These are phyloP conservation scores for Cordyceps fumosorosea DNA, from an alignment of 2,329 filamentous ascomycete species.

Conservation along the genomic window DNA sequence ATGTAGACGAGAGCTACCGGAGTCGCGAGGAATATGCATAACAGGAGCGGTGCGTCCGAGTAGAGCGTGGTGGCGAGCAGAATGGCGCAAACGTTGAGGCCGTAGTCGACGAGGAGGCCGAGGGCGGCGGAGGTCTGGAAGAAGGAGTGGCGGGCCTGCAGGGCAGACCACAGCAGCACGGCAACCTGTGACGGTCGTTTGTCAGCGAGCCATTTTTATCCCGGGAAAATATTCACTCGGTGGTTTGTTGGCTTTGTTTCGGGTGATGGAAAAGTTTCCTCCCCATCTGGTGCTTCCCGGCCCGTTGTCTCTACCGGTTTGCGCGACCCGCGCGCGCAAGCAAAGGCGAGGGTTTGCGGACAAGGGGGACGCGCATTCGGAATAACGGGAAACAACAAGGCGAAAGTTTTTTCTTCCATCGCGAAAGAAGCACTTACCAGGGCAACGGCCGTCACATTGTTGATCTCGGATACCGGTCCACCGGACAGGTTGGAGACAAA, in stretches of 20 bases:
- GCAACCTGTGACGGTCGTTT: constrained; percentile 52
- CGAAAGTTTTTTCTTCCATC: background rate
- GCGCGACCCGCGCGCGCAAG: background rate
- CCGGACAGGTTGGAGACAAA: constrained; percentile 90
- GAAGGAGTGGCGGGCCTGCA: constrained; percentile 78
- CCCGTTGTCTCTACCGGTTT: background rate
- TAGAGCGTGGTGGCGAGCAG: constrained; percentile 85
- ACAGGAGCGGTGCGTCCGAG: constrained; percentile 63
- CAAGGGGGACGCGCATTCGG: background rate
- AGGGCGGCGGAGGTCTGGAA: constrained; percentile 69
- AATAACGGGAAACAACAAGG: constrained; percentile 8
- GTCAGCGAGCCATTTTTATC: background rate
- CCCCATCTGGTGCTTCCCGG: background rate
- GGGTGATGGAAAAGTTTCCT: background rate
- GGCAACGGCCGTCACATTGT: constrained; percentile 75
- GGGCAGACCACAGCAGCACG: constrained; percentile 77
- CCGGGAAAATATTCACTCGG: background rate
- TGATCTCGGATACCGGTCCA: constrained; percentile 78
- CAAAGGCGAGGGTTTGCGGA: background rate
- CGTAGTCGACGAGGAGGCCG: constrained; percentile 70
- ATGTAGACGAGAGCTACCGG: constrained; percentile 61
- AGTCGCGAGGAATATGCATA: constrained; percentile 66
- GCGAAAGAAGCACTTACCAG: constrained; percentile 52
- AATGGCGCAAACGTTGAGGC: constrained; percentile 77
- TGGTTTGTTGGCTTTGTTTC: background rate